Evolutionary conservation across 2,329 filamentous ascomycete genomes (phyloP), one percentile per base, ranked within the genome.

Genomic region (Cryphonectria japonica): DNA sequence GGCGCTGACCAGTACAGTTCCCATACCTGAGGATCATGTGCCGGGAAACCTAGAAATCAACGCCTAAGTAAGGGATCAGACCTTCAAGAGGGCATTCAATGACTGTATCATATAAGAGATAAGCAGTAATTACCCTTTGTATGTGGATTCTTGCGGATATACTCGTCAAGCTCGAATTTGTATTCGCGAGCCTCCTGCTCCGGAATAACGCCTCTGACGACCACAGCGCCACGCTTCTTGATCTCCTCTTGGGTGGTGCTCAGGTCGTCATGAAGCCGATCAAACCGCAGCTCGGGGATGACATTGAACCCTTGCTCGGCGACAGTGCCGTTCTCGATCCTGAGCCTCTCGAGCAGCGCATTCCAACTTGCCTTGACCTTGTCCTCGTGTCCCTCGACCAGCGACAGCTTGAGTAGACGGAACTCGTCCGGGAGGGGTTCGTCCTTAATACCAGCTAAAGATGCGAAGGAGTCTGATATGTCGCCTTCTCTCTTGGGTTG

Each of bases 1-100:
- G 90, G 83, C 1, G 85, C 84, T 0, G 91, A 91, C 92, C 92
- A 94, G 80, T 94, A 94, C 1, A 94, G 82, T 78, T 94, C 92
- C 76, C 88, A 93, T 7, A 94, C 91, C 61, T 92, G 89, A 0
- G 91, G 91, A 59, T 90, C 85, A 62, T 91, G 82, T 0, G 85
- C 79, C 0, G 91, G 92, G 73, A 93, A 94, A 2, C 89, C 91
- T 86, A 41, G 16, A 5, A 41, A 22, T 22, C 6, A n/a, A 22
- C 2, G 8, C 8, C 3, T 39, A 19, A 62, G 37, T 9, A 34
- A 16, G 19, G 37, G 7, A 1, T 8, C 37, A 62, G 37, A 62
- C 19, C 19, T 2, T 4, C 32, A 41, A 19, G 11, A 19, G 22
- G 7, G 3, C 3, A 7, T 8, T 11, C 13, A 16, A 26, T 11